Evolutionary conservation across 1,284 basidiomycete species (phyloP).

Genomic region (Acaromyces ingoldii): DNA sequence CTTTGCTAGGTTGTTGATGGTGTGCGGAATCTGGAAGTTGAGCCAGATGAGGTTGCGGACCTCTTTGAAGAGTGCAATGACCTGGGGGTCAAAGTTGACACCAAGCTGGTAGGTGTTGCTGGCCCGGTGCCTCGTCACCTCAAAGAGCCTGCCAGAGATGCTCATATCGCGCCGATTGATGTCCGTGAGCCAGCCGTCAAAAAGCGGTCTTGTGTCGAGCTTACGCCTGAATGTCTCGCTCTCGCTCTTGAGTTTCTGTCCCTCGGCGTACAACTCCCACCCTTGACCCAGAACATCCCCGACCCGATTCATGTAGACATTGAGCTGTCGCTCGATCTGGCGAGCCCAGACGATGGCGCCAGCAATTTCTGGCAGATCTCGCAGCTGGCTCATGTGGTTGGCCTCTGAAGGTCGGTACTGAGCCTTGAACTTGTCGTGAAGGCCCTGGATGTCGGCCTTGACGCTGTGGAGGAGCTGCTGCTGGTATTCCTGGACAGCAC

Average conservation of each 20-base stretch:
- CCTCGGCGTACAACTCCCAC: slow-evolving; percentile 98
- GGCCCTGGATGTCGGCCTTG: slow-evolving; percentile 90
- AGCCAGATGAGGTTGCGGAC: slow-evolving; percentile 93
- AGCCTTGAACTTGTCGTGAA: slow-evolving; percentile 78
- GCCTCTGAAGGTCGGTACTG: slow-evolving; percentile 93
- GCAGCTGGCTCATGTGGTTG: slow-evolving; percentile 96
- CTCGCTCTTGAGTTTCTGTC: slow-evolving; percentile 90
- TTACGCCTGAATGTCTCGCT: slow-evolving; percentile 88
- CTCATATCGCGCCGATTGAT: slow-evolving; percentile 83
- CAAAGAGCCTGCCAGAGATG: slow-evolving; percentile 90
- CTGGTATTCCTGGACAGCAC: slow-evolving; percentile 98
- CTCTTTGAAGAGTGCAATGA: slow-evolving; percentile 97
- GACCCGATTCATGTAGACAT: slow-evolving; percentile 98
- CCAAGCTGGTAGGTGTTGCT: slow-evolving; percentile 67
- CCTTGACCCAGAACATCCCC: slow-evolving; percentile 97
- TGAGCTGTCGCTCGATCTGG: slow-evolving; percentile 93
- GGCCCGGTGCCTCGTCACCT: slow-evolving; percentile 72
- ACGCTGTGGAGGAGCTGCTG: slow-evolving; percentile 65
- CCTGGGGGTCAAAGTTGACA: slow-evolving; percentile 96
- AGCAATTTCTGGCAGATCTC: slow-evolving; percentile 92
- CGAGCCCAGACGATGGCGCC: slow-evolving; percentile 97
- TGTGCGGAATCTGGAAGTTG: slow-evolving; percentile 88
- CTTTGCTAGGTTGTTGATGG: slow-evolving; percentile 91
- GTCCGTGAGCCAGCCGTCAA: slow-evolving; percentile 92
- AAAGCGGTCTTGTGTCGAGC: slow-evolving; percentile 86